A percentile compares a stretch with the other conserved stretches of the same genome.
Conservation (phyloP, 306 rosid genomes). For the Trifolium subterraneum region DNA sequence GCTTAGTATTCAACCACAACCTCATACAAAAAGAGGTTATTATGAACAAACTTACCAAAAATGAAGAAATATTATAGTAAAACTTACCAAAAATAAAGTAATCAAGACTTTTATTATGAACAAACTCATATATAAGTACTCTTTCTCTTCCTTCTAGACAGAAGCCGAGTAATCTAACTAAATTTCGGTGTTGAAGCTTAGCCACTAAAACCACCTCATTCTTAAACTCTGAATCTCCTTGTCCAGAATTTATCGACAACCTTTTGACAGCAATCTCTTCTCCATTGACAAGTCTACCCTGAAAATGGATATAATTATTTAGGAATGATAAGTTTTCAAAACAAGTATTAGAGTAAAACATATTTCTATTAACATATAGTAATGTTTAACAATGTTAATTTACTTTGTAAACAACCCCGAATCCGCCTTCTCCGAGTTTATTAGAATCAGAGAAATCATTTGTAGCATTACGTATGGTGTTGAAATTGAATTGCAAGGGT, state of each 20-base stretch:
- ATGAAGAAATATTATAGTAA: too few relatives aligned
- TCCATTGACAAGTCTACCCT: slow-evolving; percentile 34
- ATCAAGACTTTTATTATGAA: slow-evolving; percentile 54
- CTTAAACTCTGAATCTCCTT: slow-evolving; percentile 48
- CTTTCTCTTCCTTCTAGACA: slow-evolving; percentile 24
- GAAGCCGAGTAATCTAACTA: slow-evolving; percentile 40
- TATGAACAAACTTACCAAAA: slow-evolving; percentile 32
- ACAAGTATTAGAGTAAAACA: not conserved
- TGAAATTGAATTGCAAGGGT: slow-evolving; percentile 25
- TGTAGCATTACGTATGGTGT: slow-evolving; percentile 43
- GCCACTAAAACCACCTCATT: slow-evolving; percentile 50
- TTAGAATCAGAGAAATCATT: slow-evolving; percentile 36
- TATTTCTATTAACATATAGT: not conserved
- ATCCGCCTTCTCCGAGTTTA: slow-evolving; percentile 49
- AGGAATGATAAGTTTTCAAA: not conserved
- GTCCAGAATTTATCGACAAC: slow-evolving; percentile 13
- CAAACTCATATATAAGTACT: slow-evolving; percentile 56
- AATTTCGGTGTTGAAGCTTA: slow-evolving; percentile 36
- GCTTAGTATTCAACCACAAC: not conserved
- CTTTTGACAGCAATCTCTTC: slow-evolving; percentile 36
- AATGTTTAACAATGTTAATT: not conserved
- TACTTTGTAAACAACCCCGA: slow-evolving; percentile 45
- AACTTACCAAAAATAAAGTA: slow-evolving; percentile 56
- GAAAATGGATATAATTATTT: slow-evolving; percentile 5
- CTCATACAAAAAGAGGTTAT: too few relatives aligned